phyloP scores from a whole-genome alignment of 176 grass and related monocot species.

The Canna indica region DNA sequence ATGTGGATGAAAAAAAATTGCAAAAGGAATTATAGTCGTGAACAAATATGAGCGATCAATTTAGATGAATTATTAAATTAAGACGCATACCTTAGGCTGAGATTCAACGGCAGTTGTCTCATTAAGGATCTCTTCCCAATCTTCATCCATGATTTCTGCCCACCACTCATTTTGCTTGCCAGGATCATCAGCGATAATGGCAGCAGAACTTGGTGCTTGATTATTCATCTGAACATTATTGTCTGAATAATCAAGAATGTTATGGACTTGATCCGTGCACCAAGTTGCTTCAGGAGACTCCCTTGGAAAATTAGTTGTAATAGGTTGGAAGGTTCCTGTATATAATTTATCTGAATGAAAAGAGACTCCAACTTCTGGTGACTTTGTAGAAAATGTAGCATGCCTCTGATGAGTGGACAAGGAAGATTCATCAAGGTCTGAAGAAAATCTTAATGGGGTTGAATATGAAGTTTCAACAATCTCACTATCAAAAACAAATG shows the following conservation, averaged over 20 bases:
- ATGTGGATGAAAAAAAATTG: too few species aligned
- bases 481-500: neutral
- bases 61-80: too few species aligned
- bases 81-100: constrained; percentile 29
- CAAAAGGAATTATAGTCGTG: neutral
- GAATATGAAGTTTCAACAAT: constrained; percentile 1
- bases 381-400: constrained; percentile 19
- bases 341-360: constrained; percentile 20
- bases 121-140: constrained; percentile 34
- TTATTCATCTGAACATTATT: neutral
- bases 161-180: constrained; percentile 26
- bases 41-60: neutral
- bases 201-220: neutral
- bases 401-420: constrained; percentile 12
- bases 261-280: constrained; percentile 11
- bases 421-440: constrained; percentile 25
- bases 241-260: constrained; percentile 1
- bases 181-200: constrained; percentile 14
- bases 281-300: constrained; percentile 16
- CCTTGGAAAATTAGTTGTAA: constrained; percentile 9
- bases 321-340: neutral
- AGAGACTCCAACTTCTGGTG: constrained; percentile 20
- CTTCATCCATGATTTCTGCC: constrained; percentile 27
- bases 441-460: constrained; percentile 26
- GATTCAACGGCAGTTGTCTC: constrained; percentile 17